Conservation (phyloP, 108 stramenopile genomes). For the Stephanodiscus triporus region DNA sequence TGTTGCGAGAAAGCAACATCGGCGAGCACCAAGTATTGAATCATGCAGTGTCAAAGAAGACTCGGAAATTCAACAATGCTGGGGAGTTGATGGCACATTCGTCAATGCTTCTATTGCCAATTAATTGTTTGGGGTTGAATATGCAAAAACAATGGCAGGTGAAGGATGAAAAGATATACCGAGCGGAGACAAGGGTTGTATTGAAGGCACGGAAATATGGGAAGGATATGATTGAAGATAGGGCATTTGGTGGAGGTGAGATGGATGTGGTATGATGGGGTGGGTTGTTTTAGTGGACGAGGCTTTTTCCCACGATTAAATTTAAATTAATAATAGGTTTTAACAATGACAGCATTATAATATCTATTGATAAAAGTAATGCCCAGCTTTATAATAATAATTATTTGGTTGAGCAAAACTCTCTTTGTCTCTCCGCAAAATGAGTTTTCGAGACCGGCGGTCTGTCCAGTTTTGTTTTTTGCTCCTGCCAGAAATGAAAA, state of each 20-base stretch:
- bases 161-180: neutral
- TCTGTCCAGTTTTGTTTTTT: too few species aligned
- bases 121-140: conserved; percentile 13
- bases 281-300: neutral
- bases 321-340: too few species aligned
- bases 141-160: neutral
- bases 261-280: neutral
- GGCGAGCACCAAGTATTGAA: neutral
- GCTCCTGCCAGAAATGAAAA: too few species aligned
- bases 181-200: neutral
- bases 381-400: too few species aligned
- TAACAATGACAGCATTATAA: too few species aligned
- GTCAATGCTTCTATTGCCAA: neutral
- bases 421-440: too few species aligned
- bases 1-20: neutral
- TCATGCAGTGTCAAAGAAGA: neutral
- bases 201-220: neutral
- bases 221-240: neutral
- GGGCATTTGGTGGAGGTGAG: neutral
- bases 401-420: too few species aligned
- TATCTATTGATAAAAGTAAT: too few species aligned
- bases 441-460: too few species aligned
- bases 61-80: neutral
- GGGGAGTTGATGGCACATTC: neutral
- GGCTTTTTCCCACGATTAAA: conserved; percentile 13